These are phyloP conservation scores for Rhynchospora breviuscula DNA, from an alignment of 176 grass and related monocot species.

Conservation along the genomic window DNA sequence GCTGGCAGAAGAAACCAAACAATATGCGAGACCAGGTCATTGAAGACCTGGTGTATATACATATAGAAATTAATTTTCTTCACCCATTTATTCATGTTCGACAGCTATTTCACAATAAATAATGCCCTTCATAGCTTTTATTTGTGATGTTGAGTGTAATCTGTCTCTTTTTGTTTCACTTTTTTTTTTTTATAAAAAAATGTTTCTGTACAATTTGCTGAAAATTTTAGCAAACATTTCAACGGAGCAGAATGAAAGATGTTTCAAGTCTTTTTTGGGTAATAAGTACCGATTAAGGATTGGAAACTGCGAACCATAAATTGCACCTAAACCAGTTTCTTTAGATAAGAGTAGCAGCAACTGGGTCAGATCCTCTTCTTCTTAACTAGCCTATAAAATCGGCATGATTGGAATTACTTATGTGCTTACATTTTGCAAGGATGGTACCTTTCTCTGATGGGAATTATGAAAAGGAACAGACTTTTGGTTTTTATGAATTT, in stretches of 20 bases:
- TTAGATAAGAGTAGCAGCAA: not conserved
- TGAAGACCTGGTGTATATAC: slow-evolving; percentile 10
- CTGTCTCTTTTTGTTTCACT: not conserved
- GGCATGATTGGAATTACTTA: not conserved
- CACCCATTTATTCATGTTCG: slow-evolving; percentile 10
- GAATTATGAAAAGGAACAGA: not conserved
- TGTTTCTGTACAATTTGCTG: not conserved
- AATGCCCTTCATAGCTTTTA: slow-evolving; percentile 11
- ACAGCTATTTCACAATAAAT: slow-evolving; percentile 21
- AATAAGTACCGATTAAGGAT: not conserved
- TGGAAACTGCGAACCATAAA: not conserved
- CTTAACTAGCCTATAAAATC: not conserved
- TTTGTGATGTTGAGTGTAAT: slow-evolving; percentile 23
- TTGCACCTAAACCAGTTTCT: not conserved
- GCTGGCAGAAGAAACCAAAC: slow-evolving; percentile 66
- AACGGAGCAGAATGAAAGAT: not conserved
- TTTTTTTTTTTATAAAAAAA: not conserved
- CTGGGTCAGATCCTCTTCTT: not conserved
- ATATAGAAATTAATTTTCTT: slow-evolving; percentile 12
- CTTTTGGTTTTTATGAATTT: not conserved
- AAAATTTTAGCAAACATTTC: not conserved
- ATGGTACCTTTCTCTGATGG: not conserved
- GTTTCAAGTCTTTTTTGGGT: not conserved
- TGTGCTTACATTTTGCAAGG: not conserved
- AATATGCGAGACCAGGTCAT: slow-evolving; percentile 28